Conservation (phyloP, 345 rosid genomes). For the Dovyalis caffra region DNA sequence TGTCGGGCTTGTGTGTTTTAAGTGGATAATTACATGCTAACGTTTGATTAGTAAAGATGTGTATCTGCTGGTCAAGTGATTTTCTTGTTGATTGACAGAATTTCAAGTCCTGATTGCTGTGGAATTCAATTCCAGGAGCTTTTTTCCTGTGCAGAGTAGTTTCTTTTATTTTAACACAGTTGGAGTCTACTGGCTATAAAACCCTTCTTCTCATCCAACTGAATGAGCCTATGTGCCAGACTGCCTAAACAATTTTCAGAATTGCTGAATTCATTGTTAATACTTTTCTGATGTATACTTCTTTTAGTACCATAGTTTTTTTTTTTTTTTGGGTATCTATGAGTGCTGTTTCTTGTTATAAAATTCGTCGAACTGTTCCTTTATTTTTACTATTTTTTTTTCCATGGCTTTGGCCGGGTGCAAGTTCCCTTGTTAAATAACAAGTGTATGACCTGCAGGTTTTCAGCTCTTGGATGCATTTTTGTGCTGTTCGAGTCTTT, state of each 20-base stretch:
- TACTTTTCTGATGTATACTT: not conserved
- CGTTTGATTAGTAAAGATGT: not conserved
- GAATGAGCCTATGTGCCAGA: not conserved
- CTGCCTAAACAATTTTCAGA: not conserved
- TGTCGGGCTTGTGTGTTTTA: not conserved
- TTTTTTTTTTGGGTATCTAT: not conserved
- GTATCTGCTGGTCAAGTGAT: not conserved
- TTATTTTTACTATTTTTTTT: not conserved
- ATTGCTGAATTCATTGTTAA: not conserved
- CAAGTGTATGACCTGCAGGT: constrained; percentile 50
- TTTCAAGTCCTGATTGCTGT: not conserved
- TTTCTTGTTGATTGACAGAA: not conserved
- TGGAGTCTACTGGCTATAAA: not conserved
- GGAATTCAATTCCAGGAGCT: not conserved
- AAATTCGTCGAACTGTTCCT: not conserved
- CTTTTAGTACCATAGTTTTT: not conserved
- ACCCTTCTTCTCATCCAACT: not conserved
- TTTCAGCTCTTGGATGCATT: constrained; percentile 99
- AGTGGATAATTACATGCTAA: not conserved
- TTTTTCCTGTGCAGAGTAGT: not conserved
- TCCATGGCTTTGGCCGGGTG: not conserved
- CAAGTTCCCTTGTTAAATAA: not conserved
- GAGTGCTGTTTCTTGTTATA: not conserved
- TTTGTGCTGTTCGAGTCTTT: constrained; percentile 93
- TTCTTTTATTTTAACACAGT: not conserved